Conservation (phyloP, 495 filamentous ascomycete species). For the Hyaloscypha hepaticicola region DNA sequence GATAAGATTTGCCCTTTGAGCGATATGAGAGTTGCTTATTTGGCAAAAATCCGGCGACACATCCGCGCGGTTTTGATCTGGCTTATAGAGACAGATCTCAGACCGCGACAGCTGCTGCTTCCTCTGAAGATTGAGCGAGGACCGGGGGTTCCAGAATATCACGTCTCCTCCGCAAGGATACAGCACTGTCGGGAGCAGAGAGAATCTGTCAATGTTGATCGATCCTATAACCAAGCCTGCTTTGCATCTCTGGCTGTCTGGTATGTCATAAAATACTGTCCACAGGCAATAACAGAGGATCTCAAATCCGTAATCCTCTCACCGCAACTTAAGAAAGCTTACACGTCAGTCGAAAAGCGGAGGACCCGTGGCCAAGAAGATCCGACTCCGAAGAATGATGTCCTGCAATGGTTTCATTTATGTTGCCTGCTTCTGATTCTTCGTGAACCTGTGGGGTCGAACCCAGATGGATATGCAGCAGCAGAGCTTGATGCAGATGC, state of each 20-base stretch:
- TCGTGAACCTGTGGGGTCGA: background rate
- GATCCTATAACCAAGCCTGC: slow-evolving; percentile 20
- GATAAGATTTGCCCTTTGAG: background rate
- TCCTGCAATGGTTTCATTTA: slow-evolving; percentile 18
- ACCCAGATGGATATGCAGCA: background rate
- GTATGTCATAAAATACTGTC: slow-evolving; percentile 21
- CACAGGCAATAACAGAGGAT: slow-evolving; percentile 7
- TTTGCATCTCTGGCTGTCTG: slow-evolving; percentile 14
- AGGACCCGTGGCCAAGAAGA: slow-evolving; percentile 9
- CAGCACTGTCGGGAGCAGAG: background rate
- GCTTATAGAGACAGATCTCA: slow-evolving; percentile 15
- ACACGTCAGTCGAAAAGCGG: slow-evolving; percentile 6
- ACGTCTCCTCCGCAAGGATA: background rate
- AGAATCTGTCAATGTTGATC: slow-evolving; percentile 6
- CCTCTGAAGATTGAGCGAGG: background rate
- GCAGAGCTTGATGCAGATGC: background rate
- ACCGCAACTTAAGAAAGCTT: background rate
- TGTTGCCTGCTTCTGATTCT: slow-evolving; percentile 16
- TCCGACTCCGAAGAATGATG: slow-evolving; percentile 18
- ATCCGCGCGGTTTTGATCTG: slow-evolving; percentile 7
- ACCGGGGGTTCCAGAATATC: background rate
- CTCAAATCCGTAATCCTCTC: slow-evolving; percentile 7
- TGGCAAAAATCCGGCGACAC: background rate
- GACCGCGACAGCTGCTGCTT: slow-evolving; percentile 5
- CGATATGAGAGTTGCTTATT: slow-evolving; percentile 5